Evolutionary conservation across 139 green algal genomes (phyloP), one percentile per base, ranked within the genome.

Genomic region (Tetraselmis chui): DNA sequence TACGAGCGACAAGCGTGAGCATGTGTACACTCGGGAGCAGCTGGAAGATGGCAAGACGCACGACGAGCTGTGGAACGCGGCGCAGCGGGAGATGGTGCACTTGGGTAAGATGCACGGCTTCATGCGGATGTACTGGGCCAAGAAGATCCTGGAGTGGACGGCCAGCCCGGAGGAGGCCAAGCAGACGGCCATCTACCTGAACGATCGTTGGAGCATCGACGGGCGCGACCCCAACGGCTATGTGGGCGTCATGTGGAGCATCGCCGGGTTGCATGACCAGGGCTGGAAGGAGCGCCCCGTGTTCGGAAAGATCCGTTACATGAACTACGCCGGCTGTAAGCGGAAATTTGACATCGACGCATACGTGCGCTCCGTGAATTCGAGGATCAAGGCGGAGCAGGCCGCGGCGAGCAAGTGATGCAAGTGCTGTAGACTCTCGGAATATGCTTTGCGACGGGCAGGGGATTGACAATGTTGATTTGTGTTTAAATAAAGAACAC

Each of bases 41-140:
- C 88, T 98, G 74, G 96, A 98, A 89, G 75, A 84, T 23, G 94
- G 84, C 0, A 83, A 92, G 84, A 98, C 96, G n/a, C 91, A 98
- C 85, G 96, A 98, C 84, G 91, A 97, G 79, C 89, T 98, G 81
- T 98, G 95, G 95, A 98, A 98, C 85, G 94, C 94, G n/a, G 87
- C 90, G 23, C 96, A 99, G 89, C 82, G 89, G 75, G 94, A 99
- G 92, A 92, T 98, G 91, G 84, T 95, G 81, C 84, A 94, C 83
- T 32, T 82, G 1, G 96, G 96, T 82, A 98, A 98, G 90, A 98
- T 99, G 95, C 96, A 98, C 87, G 96, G 96, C 83, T 99, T 97
- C 90, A 96, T 98, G 93, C 91, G 93, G 59, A 99, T 99, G 96
- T 99, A 98, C 89, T 98, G 96, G 95, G 93, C 93, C 59, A 98